Evolutionary conservation across 176 grass and related monocot genomes (phyloP).

Genomic region (barley (Hordeum vulgare)): DNA sequence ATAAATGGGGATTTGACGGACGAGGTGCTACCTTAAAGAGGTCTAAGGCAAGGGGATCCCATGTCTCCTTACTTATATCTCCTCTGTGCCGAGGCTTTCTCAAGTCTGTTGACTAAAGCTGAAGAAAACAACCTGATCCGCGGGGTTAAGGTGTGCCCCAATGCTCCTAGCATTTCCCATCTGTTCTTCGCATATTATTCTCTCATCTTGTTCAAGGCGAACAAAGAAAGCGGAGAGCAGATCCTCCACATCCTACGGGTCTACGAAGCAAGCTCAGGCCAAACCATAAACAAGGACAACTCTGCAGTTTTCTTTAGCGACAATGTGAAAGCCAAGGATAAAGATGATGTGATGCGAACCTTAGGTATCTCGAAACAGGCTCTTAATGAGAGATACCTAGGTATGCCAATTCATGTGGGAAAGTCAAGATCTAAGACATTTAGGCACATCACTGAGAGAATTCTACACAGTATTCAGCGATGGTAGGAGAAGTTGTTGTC

Average conservation of each 20-base stretch:
- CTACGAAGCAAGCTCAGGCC: background rate
- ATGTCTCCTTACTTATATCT: background rate
- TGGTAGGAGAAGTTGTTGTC: background rate
- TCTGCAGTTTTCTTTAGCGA: background rate
- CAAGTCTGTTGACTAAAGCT: fast-evolving
- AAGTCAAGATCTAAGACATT: background rate
- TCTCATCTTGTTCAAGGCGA: background rate
- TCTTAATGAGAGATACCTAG: no score
- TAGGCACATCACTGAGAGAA: background rate
- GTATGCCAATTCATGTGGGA: background rate
- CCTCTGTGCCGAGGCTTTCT: background rate
- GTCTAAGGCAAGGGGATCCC: background rate
- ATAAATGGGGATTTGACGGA: background rate
- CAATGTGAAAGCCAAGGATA: background rate
- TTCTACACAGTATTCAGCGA: fast-evolving
- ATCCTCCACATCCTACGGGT: background rate
- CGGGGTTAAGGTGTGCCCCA: background rate
- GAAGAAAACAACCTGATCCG: background rate
- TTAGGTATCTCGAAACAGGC: background rate
- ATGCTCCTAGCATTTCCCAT: background rate
- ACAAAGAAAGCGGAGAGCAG: background rate
- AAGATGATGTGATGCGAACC: fast-evolving
- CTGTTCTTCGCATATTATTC: background rate
- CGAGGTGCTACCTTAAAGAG: background rate
- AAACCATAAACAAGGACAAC: background rate